phyloP scores from a whole-genome alignment of 805 yeast species.

The Starmerella tilneyi region DNA sequence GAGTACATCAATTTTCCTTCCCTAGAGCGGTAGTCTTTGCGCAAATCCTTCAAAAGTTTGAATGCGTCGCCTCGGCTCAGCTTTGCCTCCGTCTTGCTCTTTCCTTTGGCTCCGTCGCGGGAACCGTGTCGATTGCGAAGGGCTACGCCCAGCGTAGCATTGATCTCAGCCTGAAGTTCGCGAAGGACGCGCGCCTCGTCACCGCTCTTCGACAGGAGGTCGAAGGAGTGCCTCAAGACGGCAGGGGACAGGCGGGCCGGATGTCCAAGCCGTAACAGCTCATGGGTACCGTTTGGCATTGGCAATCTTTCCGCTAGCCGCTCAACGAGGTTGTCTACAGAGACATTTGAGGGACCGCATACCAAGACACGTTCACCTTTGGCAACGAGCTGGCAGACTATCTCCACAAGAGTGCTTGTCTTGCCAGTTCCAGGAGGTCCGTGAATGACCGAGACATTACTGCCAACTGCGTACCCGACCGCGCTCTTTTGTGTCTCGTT shows the following conservation, averaged over 20 bases:
- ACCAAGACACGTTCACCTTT: constrained; percentile 55
- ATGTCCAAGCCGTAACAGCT: constrained; percentile 78
- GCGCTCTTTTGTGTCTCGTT: constrained; percentile 69
- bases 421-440: constrained; percentile 83
- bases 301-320: constrained; percentile 58
- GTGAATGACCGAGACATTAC: constrained; percentile 48
- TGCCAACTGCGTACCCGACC: constrained; percentile 49
- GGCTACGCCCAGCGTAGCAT: constrained; percentile 45
- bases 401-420: constrained; percentile 75
- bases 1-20: constrained; percentile 55
- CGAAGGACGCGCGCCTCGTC: constrained; percentile 50
- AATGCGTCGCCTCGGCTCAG: constrained; percentile 39
- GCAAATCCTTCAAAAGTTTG: constrained; percentile 53
- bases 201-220: constrained; percentile 50
- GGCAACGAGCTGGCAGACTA: constrained; percentile 58
- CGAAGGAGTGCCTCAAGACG: constrained; percentile 63
- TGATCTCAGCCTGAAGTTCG: constrained; percentile 65
- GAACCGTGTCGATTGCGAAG: too few relatives aligned
- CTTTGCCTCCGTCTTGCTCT: constrained; percentile 38
- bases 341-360: constrained; percentile 88
- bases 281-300: constrained; percentile 35
- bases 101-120: constrained; percentile 34
- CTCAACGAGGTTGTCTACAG: constrained; percentile 54
- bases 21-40: constrained; percentile 57
- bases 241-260: constrained; percentile 70